Evolutionary conservation across 331 rosid genomes (phyloP).

Genomic region (Pyracantha coccinea): DNA sequence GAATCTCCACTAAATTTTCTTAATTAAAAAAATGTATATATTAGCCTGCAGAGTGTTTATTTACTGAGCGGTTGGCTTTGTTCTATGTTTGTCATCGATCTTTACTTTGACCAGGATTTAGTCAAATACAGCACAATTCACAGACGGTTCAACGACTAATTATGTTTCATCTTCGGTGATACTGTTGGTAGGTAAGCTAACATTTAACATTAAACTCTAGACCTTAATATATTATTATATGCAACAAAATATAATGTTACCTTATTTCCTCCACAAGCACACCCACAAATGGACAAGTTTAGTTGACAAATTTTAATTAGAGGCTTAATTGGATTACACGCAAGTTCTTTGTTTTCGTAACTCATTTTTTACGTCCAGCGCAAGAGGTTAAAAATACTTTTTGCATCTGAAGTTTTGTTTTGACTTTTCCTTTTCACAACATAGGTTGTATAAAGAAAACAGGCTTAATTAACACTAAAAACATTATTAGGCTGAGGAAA

Average conservation of each 20-base stretch:
- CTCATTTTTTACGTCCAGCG: neutral
- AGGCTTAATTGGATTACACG: neutral
- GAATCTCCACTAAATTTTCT: neutral
- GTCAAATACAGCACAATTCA: neutral
- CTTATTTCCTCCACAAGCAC: neutral
- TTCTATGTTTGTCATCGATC: constrained; percentile 9
- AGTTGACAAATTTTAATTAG: neutral
- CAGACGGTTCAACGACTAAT: constrained; percentile 21
- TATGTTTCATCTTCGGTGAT: constrained; percentile 14
- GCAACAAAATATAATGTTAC: neutral
- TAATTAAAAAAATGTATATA: neutral
- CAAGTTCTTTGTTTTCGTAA: constrained; percentile 1
- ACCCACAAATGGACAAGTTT: neutral
- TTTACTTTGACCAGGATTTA: constrained; percentile 13
- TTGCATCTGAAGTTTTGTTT: neutral
- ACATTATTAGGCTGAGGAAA: neutral
- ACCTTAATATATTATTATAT: neutral
- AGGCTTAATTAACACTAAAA: neutral
- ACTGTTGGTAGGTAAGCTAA: constrained; percentile 20
- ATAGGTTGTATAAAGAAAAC: neutral
- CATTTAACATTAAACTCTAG: neutral
- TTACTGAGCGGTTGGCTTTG: neutral
- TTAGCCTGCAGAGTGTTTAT: neutral
- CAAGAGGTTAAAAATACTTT: neutral
- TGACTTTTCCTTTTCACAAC: neutral